Conservation (phyloP, 495 filamentous ascomycete genomes). For the Trichocladium antarcticum region DNA sequence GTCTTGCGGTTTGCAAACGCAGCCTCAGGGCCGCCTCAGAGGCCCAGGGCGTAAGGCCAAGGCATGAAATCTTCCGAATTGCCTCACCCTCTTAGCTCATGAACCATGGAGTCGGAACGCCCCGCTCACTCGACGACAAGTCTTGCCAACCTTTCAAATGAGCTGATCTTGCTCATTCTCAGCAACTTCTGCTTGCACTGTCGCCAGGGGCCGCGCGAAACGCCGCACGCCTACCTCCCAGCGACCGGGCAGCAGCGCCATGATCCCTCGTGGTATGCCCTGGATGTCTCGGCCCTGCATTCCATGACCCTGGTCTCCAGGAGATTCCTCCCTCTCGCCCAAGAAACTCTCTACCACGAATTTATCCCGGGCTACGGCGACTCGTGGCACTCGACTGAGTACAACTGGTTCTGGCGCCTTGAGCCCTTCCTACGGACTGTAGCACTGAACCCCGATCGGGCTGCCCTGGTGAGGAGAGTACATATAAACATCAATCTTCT, state of each 20-base stretch:
- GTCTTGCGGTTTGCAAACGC: too few species aligned
- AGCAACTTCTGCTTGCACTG: slow-evolving; percentile 16
- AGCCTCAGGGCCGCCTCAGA: too few species aligned
- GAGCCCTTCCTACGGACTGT: not conserved
- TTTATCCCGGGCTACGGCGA: slow-evolving; percentile 12
- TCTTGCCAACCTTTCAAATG: slow-evolving; percentile 11
- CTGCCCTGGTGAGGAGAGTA: too few species aligned
- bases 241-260: not conserved
- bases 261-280: slow-evolving; percentile 12
- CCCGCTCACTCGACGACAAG: too few species aligned
- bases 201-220: not conserved
- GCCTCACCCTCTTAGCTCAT: too few species aligned
- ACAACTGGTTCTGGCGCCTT: slow-evolving; percentile 8
- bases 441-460: too few species aligned
- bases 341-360: slow-evolving; percentile 13
- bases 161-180: slow-evolving; percentile 14
- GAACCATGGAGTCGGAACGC: too few species aligned
- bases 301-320: slow-evolving; percentile 12
- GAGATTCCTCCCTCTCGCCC: slow-evolving; percentile 8
- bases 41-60: too few species aligned
- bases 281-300: slow-evolving; percentile 8
- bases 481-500: not conserved
- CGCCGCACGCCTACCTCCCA: slow-evolving; percentile 4
- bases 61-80: too few species aligned
- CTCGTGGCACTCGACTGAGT: not conserved